Conservation (phyloP, 2,329 filamentous ascomycete genomes). For the Trichophyton benhamiae region DNA sequence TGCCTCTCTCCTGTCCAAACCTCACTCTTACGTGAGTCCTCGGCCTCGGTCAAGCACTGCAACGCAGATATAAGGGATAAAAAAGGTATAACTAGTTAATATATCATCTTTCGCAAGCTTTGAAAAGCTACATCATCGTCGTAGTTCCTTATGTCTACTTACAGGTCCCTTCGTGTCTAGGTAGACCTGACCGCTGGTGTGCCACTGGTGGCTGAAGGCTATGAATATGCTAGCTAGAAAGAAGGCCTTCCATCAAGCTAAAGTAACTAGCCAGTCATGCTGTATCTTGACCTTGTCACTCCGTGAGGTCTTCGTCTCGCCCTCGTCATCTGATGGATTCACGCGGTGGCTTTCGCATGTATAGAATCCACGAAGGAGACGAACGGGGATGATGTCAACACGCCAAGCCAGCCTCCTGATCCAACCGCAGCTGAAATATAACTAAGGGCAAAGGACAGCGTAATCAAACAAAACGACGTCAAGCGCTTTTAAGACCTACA, state of each 20-base stretch:
- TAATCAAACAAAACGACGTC: neutral
- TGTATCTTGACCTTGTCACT: neutral
- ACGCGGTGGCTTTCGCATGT: neutral
- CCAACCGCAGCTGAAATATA: neutral
- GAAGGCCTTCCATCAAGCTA: neutral
- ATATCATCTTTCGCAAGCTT: too few relatives aligned
- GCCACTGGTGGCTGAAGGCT: too few relatives aligned
- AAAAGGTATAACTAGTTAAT: too few relatives aligned
- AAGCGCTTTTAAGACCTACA: neutral
- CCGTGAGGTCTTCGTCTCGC: neutral
- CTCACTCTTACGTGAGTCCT: too few relatives aligned
- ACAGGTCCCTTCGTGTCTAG: too few relatives aligned
- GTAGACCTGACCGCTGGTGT: too few relatives aligned
- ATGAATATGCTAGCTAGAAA: neutral
- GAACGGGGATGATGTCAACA: neutral
- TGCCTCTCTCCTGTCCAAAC: too few relatives aligned
- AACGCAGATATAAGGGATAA: too few relatives aligned
- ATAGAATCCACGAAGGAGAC: too few relatives aligned
- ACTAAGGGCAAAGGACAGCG: neutral
- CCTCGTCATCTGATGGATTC: neutral
- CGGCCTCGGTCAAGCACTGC: too few relatives aligned
- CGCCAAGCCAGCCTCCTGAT: constrained; percentile 1
- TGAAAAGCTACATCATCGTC: too few relatives aligned
- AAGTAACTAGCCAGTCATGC: neutral
- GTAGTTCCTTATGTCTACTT: too few relatives aligned